Percentiles rank a stretch among this genome's conserved stretches.
These are phyloP conservation scores for Yarrowia keelungensis DNA, from an alignment of 805 yeast species.

Conservation along the genomic window DNA sequence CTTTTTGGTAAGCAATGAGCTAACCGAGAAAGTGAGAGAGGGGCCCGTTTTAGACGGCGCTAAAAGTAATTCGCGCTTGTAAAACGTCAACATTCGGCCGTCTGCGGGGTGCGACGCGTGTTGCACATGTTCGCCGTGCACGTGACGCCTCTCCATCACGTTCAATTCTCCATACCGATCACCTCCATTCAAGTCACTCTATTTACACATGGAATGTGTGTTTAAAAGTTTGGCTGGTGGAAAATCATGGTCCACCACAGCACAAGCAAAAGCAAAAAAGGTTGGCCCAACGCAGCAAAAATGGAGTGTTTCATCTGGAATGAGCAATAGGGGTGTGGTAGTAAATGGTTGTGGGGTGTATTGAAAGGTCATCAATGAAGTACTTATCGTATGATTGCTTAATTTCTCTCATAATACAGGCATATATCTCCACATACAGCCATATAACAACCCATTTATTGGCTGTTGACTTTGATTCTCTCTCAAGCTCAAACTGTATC, in stretches of 20 bases:
- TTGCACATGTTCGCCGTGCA: no score
- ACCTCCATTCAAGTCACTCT: not conserved
- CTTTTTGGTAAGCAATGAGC: slow-evolving; percentile 15
- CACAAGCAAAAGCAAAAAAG: no score
- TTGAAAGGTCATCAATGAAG: no score
- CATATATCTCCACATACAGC: no score
- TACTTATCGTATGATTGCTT: no score
- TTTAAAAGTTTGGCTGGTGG: not conserved
- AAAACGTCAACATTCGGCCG: not conserved
- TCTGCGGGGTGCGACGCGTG: not conserved
- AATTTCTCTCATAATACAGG: no score
- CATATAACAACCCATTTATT: not conserved
- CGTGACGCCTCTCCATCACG: no score
- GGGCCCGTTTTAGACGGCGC: not conserved
- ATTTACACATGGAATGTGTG: slow-evolving; percentile 19
- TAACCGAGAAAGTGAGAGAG: slow-evolving; percentile 19
- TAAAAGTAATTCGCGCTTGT: slow-evolving; percentile 2
- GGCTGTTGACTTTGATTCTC: not conserved
- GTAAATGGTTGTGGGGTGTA: no score
- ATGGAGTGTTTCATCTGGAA: not conserved
- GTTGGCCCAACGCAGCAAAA: no score
- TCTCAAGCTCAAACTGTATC: slow-evolving; percentile 7
- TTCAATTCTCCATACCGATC: not conserved
- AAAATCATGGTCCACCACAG: no score
- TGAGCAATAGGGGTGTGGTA: not conserved